A percentile compares a stretch with the other conserved stretches of the same genome.
These are phyloP conservation scores for Aegilops sharonensis DNA, from an alignment of 176 grass and related monocot genomes.

Conservation along the genomic window DNA sequence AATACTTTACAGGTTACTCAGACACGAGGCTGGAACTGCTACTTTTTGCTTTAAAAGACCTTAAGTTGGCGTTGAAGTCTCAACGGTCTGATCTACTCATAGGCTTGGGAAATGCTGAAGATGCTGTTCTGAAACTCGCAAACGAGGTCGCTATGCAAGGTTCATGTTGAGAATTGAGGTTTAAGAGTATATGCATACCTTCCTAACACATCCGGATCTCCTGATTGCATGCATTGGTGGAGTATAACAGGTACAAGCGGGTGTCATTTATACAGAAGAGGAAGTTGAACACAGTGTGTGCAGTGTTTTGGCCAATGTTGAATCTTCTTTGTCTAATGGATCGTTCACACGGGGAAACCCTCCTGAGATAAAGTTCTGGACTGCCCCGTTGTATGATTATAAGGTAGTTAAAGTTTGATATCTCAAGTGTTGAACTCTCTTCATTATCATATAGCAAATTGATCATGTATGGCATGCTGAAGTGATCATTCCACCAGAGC, in stretches of 20 bases:
- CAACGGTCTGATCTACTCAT: conserved; percentile 85
- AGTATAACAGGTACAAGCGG: conserved; percentile 74
- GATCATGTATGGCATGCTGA: conserved; percentile 33
- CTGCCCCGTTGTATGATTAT: conserved; percentile 64
- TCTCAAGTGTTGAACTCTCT: background rate
- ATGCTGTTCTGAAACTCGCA: conserved; percentile 68
- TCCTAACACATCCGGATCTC: conserved; percentile 39
- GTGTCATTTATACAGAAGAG: conserved; percentile 83
- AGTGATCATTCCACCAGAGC: conserved; percentile 50
- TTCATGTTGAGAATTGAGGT: conserved; percentile 58
- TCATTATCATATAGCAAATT: conserved; percentile 10
- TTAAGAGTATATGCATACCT: conserved; percentile 10
- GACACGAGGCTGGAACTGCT: conserved; percentile 76
- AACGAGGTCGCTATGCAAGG: conserved; percentile 88
- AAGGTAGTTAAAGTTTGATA: conserved; percentile 57
- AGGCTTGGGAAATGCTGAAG: conserved; percentile 73
- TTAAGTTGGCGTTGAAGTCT: conserved; percentile 64
- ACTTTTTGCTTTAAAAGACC: conserved; percentile 79
- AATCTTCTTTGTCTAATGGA: conserved; percentile 63
- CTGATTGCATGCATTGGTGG: conserved; percentile 40
- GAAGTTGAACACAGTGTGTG: conserved; percentile 62
- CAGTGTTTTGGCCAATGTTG: conserved; percentile 58
- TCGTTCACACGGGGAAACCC: conserved; percentile 60
- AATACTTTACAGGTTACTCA: conserved; percentile 63
- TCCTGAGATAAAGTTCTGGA: conserved; percentile 78